Base-by-base conservation (phyloP, 1,284 basidiomycete genomes). In the Fomitopsis pinicola region DNA sequence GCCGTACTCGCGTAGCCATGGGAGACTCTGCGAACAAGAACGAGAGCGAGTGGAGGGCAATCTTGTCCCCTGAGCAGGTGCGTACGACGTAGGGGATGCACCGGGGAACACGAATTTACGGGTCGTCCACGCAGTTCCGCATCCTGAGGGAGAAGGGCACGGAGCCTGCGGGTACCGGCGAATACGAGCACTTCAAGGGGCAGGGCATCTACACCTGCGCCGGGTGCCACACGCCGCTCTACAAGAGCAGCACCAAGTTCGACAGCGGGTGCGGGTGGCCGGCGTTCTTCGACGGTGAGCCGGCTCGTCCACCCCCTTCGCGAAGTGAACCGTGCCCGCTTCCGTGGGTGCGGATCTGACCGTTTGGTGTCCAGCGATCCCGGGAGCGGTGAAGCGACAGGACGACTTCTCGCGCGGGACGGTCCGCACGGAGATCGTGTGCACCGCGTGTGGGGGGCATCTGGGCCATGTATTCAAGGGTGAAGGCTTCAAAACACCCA, bases 231-330 rank as follows among this genome's bases (percentile, higher is more conserved):
- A 83, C 88, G 6, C 84, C 89, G 0, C 74, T 97, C 52, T 96
- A 96, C 80, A 91, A 88, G 77, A 93, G 92, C 68, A 82, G 81
- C 36, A 95, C 93, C 65, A 98, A 98, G 77, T 98, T 97, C 76
- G 84, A 92, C 69, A 94, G 91, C 60, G 94, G 94, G 10, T 98
- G 95, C 70, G 95, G 95, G 36, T 98, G 95, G 95, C 95, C 95
- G n/a, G 95, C 95, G 0, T 98, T 96, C 82, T 98, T 91, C 72
- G 95, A 97, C 71, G 89, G 90, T 90, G 42, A 60, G 66, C 36
- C 5, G 26, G n/a, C n/a, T 28, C 28, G 42, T 30, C 22, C 22
- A 22, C 22, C 22, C 22, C 22, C 22, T 22, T 22, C 22, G 22
- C 22, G 22, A 22, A 22, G 22, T 22, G 22, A 22, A 22, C 22